Conservation (phyloP, 129 eudicot species). For the Pulicaria dysenterica region DNA sequence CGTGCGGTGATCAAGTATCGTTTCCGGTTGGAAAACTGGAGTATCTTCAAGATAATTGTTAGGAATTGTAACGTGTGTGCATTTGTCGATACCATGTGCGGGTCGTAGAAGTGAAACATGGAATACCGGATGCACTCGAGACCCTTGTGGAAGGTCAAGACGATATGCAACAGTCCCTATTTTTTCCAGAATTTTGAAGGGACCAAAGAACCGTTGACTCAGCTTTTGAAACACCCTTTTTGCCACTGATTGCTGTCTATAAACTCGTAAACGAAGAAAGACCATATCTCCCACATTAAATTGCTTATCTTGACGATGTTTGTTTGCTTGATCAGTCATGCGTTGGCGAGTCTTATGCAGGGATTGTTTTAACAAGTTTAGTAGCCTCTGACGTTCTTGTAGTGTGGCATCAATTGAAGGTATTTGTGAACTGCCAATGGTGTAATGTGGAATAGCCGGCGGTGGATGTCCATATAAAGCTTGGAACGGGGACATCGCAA, state of each 20-base stretch:
- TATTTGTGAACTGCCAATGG: not conserved
- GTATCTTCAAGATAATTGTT: no score
- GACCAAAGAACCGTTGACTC: not conserved
- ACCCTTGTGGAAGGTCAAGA: not conserved
- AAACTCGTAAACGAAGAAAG: not conserved
- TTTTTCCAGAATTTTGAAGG: not conserved
- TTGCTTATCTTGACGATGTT: not conserved
- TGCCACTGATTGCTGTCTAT: not conserved
- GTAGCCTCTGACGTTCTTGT: not conserved
- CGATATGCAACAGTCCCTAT: not conserved
- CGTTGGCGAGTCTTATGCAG: not conserved
- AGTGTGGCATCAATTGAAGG: not conserved
- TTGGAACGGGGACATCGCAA: conserved; percentile 3
- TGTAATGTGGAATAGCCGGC: not conserved
- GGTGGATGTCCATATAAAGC: not conserved
- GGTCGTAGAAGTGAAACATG: not conserved
- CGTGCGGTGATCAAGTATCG: no score
- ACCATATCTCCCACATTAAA: not conserved
- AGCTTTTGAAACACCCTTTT: not conserved
- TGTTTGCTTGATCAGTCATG: not conserved
- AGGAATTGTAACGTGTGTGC: no score
- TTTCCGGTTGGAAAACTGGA: no score
- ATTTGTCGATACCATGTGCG: no score
- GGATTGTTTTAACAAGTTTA: no score
- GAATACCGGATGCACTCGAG: not conserved